A percentile compares a stretch with the other conserved stretches of the same genome.
Evolutionary conservation across 768 basidiomycete genomes (phyloP).

Genomic region (Tylopilus balloui): DNA sequence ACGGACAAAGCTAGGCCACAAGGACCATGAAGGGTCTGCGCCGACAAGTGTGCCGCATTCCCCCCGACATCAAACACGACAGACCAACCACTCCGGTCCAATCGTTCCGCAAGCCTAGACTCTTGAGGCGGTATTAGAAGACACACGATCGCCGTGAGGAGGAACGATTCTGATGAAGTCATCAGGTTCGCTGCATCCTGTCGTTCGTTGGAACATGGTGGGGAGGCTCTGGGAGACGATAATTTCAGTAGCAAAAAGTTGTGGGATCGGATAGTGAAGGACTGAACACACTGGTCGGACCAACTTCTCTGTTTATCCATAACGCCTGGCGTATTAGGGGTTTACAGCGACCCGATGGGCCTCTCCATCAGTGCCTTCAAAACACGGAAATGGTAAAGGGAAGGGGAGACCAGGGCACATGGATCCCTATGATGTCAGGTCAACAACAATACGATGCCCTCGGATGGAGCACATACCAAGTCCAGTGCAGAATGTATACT

Average conservation of each 20-base stretch:
- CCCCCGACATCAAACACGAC: neutral
- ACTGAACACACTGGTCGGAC: neutral
- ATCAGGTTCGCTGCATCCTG: neutral
- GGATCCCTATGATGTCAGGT: neutral
- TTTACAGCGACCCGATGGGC: too few species aligned
- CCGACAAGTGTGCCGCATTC: neutral
- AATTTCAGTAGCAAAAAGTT: neutral
- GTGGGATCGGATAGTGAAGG: too few species aligned
- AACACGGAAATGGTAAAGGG: neutral
- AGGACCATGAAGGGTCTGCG: neutral
- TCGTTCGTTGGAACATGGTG: neutral
- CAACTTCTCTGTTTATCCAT: neutral
- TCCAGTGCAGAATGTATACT: neutral
- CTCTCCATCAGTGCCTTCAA: neutral
- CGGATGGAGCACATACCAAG: neutral
- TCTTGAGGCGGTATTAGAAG: neutral
- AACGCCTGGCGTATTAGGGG: too few species aligned
- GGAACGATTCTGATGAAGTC: neutral
- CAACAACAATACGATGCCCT: neutral
- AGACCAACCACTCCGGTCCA: neutral
- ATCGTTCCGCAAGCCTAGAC: neutral
- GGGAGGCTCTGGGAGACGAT: neutral
- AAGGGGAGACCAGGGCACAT: neutral
- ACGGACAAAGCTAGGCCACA: neutral
- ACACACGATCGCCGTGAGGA: neutral